Percentiles rank a stretch among this genome's conserved stretches.
phyloP scores from a whole-genome alignment of 192 early-diverging fungal species.

The Jimgerdemannia flammicorona region DNA sequence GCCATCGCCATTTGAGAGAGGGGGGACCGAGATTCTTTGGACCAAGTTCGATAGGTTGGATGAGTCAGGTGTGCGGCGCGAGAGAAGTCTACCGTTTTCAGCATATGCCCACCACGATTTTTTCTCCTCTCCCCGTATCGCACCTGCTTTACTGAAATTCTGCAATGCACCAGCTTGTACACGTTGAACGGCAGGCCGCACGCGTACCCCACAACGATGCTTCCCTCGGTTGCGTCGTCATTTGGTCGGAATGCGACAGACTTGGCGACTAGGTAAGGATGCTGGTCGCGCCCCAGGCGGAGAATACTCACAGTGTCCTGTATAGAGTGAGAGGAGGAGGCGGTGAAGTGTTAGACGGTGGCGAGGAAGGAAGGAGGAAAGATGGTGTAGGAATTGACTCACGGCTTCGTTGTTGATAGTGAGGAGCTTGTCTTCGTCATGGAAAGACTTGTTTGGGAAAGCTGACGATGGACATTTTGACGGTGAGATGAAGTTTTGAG shows the following conservation, averaged over 20 bases:
- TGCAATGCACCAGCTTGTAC: slow-evolving; percentile 87
- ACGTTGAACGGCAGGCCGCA: slow-evolving; percentile 84
- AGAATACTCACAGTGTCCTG: slow-evolving; percentile 62
- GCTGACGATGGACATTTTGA: slow-evolving; percentile 81
- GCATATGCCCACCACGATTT: neutral
- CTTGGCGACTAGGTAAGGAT: slow-evolving; percentile 87
- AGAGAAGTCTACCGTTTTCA: slow-evolving; percentile 1
- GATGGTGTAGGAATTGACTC: slow-evolving; percentile 17
- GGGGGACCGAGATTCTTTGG: slow-evolving; percentile 14
- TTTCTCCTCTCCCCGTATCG: neutral
- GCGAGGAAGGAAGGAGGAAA: slow-evolving; percentile 8
- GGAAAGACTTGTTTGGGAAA: slow-evolving; percentile 90
- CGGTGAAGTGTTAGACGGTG: neutral
- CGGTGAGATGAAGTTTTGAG: slow-evolving; percentile 62
- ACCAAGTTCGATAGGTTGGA: too few relatives aligned
- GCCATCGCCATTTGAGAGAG: neutral
- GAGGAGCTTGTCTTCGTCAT: slow-evolving; percentile 68
- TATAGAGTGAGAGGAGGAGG: neutral
- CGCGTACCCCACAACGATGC: slow-evolving; percentile 78
- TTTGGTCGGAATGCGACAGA: slow-evolving; percentile 60
- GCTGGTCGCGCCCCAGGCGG: slow-evolving; percentile 83
- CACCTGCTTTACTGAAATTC: slow-evolving; percentile 80
- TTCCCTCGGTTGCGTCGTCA: slow-evolving; percentile 43
- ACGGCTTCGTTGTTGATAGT: slow-evolving; percentile 43
- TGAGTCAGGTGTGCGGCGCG: too few relatives aligned